These are phyloP conservation scores for Zea mays DNA, from an alignment of 176 grass and related monocot species.

Conservation along the genomic window Zm-B73-REFERENCE-NAM-5.0 NC_050099.1:94939501-94940000, in stretches of 20 bases:
- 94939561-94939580: neutral
- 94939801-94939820: slow-evolving; percentile 22
- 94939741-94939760: slow-evolving; percentile 38
- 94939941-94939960: slow-evolving; percentile 25
- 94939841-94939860: slow-evolving; percentile 43
- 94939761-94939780: slow-evolving; percentile 44
- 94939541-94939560: neutral
- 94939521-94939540: neutral
- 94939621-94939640: slow-evolving; percentile 1
- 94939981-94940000: slow-evolving; percentile 66
- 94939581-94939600: neutral
- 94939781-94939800: slow-evolving; percentile 19
- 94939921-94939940: slow-evolving; percentile 18
- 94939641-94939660: neutral
- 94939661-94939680: slow-evolving; percentile 26
- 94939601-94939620: neutral
- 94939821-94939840: neutral
- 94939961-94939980: slow-evolving; percentile 63
- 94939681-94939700: slow-evolving; percentile 43
- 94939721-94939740: slow-evolving; percentile 23
- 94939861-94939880: slow-evolving; percentile 29
- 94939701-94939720: slow-evolving; percentile 30
- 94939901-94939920: slow-evolving; percentile 19
- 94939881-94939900: slow-evolving; percentile 22
- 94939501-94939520: neutral